Conservation (phyloP, 371 early-diverging fungal species). For the Thermomucor indicae-seudaticae region DNA sequence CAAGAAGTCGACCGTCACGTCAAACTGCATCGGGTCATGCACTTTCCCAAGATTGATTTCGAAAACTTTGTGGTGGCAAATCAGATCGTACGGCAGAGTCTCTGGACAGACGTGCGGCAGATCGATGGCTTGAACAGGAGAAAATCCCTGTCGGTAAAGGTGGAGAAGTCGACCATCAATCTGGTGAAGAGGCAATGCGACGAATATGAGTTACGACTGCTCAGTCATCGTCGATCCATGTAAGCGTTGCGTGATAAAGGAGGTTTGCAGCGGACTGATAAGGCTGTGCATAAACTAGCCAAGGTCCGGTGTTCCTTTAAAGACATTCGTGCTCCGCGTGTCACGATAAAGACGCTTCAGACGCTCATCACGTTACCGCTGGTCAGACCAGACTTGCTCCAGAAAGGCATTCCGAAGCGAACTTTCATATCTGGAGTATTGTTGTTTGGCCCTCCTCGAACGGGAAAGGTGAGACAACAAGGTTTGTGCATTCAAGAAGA, state of each 20-base stretch:
- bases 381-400: constrained; percentile 76
- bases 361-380: constrained; percentile 85
- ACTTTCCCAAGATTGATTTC: constrained; percentile 13
- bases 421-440: constrained; percentile 82
- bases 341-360: constrained; percentile 78
- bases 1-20: constrained; percentile 30
- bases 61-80: constrained; percentile 23
- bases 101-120: constrained; percentile 3
- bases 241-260: constrained; percentile 20
- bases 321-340: constrained; percentile 54
- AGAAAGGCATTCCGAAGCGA: constrained; percentile 69
- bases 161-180: constrained; percentile 17
- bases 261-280: not conserved
- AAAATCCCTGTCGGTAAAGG: not conserved
- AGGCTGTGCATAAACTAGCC: constrained; percentile 15
- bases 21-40: constrained; percentile 31
- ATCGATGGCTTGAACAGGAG: constrained; percentile 9
- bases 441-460: constrained; percentile 97
- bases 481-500: not conserved
- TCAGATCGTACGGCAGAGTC: constrained; percentile 14
- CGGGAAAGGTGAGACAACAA: constrained; percentile 67
- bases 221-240: constrained; percentile 64
- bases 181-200: constrained; percentile 28
- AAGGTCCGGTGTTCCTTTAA: constrained; percentile 61
- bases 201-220: constrained; percentile 54